Evolutionary conservation across 257 asterid genomes (phyloP), one percentile per base, ranked within the genome.

Genomic region (Dorcoceras hygrometricum): DNA sequence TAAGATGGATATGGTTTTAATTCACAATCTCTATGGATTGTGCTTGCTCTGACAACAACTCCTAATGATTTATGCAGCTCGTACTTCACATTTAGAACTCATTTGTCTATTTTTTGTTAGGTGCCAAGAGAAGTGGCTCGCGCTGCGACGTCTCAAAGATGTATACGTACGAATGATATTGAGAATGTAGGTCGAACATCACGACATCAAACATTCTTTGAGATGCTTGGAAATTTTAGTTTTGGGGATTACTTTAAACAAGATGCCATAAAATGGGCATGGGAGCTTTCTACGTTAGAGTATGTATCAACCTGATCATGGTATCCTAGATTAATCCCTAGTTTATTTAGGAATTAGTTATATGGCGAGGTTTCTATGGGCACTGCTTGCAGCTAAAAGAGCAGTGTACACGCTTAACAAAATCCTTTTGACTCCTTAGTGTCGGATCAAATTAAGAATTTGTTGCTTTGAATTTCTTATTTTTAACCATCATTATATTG

Each of bases 221-320:
- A 92, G 83, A 92, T 92, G 98, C 98, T 92, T 78, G 98, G 97
- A 29, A 92, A 92, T 75, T 92, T 92, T 73, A 92, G 97, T 75
- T 89, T 92, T 75, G 98, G 98, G 76, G 98, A 92, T 82, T 92
- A 92, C 77, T 92, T 92, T 82, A 92, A 92, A 78, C 77, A 77
- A 53, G 98, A 92, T 62, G 96, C 98, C 27, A 86, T 92, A 28
- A 86, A 77, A 75, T 92, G 98, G 98, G 98, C 98, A 3, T 92
- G 98, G 98, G 98, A 87, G 84, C 97, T 92, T 67, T 61, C 96
- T 36, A 89, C 95, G 1, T 27, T 76, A 22, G 97, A 86, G 97
- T 92, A 87, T 66, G 95, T 71, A 57, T 63, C 64, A 67, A 57
- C 53, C 58, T 69, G 63, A 73, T 73, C 61, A 39, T 39, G 65